Evolutionary conservation across 306 rosid genomes (phyloP), one percentile per base, ranked within the genome.

Genomic region (Abrus precatorius): DNA sequence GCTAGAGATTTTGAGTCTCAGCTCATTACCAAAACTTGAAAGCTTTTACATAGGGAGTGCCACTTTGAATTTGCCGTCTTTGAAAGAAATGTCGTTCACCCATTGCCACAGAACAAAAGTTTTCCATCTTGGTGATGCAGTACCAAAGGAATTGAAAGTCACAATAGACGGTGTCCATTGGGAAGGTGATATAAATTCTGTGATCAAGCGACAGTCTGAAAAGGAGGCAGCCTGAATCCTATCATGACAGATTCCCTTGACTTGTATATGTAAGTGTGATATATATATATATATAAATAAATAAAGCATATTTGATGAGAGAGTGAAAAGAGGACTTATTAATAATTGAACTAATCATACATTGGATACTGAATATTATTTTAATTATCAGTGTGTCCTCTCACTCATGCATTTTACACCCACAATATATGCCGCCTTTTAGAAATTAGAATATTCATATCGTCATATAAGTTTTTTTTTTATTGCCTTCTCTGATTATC

Each of bases 41-140:
- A 32, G 69, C 75, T 83, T 62, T 81, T 20, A 81, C 56, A 7
- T 45, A 1, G 85, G 85, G 30, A 47, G 14, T 59, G 49, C 28
- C 30, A 82, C 30, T 7, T 43, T 76, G 47, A 53, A 30, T 2
- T 80, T 80, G 27, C 52, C 82, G 45, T 71, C 60, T 13, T 52
- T 77, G 74, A 29, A 29, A 36, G 3, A 3, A 6, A 30, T 77
- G 29, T 0, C 7, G 6, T 12, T 56, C 40, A 40, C 13, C 0
- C 0, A 56, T 27, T 73, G 55, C 78, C 10, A 1, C 55, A 28
- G 3, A 43, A 28, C 12, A 1, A 56, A 40, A 6, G 1, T 56
- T 41, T 56, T 73, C 55, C 54, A 3, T 27, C 28, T 0, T 20
- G 66, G 40, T 40, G 52, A 55, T 20, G 6, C 5, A 2, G 1